Percentiles rank a stretch among this genome's conserved stretches.
phyloP scores from a whole-genome alignment of 225 moss, liverwort and hornwort species.

The Neckera pumila region DNA sequence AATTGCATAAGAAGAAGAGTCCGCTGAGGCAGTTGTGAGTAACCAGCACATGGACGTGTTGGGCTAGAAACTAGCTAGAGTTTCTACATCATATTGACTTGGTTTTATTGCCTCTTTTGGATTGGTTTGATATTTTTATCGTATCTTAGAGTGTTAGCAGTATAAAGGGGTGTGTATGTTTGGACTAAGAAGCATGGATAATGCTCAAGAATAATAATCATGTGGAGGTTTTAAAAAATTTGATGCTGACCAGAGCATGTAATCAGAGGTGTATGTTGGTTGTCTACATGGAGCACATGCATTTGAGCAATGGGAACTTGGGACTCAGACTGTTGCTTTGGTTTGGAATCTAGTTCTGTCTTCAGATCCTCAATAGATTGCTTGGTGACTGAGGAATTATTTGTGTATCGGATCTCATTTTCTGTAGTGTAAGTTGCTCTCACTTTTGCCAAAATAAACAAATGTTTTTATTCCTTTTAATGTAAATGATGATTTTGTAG shows the following conservation, averaged over 20 bases:
- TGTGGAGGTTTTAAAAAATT: background rate
- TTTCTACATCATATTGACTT: background rate
- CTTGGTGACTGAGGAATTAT: background rate
- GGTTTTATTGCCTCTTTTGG: background rate
- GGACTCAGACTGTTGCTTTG: background rate
- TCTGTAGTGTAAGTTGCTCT: background rate
- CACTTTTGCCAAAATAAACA: background rate
- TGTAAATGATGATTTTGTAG: too few relatives aligned
- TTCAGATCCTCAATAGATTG: background rate
- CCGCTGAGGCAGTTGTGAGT: rapidly evolving
- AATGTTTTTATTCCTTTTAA: background rate
- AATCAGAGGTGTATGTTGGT: rapidly evolving
- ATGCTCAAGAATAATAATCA: background rate
- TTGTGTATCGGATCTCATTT: too few relatives aligned
- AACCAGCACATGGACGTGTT: background rate
- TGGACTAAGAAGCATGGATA: background rate
- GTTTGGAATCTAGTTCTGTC: background rate
- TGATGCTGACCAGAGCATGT: background rate
- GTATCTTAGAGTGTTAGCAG: too few relatives aligned
- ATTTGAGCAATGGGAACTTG: background rate
- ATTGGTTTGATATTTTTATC: background rate
- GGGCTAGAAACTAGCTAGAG: background rate
- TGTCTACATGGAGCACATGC: too few relatives aligned
- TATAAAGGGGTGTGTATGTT: too few relatives aligned
- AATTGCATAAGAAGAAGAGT: background rate